phyloP scores from a whole-genome alignment of 2,329 filamentous ascomycete species.

The Ascochyta viciae-villosae region DNA sequence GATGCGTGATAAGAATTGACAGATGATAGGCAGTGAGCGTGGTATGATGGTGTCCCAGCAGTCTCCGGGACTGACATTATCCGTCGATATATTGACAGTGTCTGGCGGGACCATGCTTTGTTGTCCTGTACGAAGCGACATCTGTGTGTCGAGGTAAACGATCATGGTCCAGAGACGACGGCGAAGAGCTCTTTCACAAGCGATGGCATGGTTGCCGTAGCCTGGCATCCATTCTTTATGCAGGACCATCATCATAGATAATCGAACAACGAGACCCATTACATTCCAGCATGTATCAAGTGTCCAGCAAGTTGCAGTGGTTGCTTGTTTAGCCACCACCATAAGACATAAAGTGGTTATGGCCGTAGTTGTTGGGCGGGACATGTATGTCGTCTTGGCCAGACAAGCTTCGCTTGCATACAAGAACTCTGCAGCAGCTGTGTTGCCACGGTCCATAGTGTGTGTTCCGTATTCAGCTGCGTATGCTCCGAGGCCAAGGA shows the following conservation, averaged over 20 bases:
- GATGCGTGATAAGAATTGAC: slow-evolving; percentile 19
- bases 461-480: slow-evolving; percentile 11
- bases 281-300: slow-evolving; percentile 32
- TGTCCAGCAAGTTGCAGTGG: slow-evolving; percentile 32
- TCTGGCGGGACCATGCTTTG: slow-evolving; percentile 23
- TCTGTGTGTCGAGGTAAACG: slow-evolving; percentile 29
- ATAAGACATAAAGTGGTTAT: slow-evolving; percentile 30
- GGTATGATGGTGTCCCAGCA: slow-evolving; percentile 24
- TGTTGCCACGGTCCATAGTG: background rate
- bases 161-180: slow-evolving; percentile 27
- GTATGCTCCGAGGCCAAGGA: slow-evolving; percentile 31
- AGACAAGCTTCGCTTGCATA: slow-evolving; percentile 33
- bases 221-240: slow-evolving; percentile 24
- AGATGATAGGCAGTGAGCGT: slow-evolving; percentile 22
- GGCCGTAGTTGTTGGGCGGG: slow-evolving; percentile 19
- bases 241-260: slow-evolving; percentile 28
- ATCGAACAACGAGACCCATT: slow-evolving; percentile 25
- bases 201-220: slow-evolving; percentile 8
- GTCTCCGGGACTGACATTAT: slow-evolving; percentile 2
- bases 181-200: slow-evolving; percentile 19
- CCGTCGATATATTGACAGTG: background rate
- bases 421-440: slow-evolving; percentile 22
- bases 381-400: slow-evolving; percentile 30
- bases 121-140: slow-evolving; percentile 28
- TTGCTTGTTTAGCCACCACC: slow-evolving; percentile 33